Percentiles rank a stretch among this genome's conserved stretches.
Conservation (phyloP, 2,329 filamentous ascomycete genomes). For the Paraphoma sp. region DNA sequence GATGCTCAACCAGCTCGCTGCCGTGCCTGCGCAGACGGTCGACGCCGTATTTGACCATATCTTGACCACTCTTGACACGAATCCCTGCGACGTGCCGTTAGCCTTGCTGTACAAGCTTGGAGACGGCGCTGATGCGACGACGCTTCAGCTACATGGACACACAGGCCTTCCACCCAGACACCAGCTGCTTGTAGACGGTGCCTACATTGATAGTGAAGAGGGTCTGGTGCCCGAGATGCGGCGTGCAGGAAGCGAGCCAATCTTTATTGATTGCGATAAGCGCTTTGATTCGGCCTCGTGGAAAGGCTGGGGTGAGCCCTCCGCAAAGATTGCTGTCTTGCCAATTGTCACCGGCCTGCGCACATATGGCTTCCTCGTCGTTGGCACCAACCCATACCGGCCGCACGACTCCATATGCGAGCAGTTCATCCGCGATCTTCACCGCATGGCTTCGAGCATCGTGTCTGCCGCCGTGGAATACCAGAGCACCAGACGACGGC, state of each 20-base stretch:
- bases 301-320: conserved; percentile 34
- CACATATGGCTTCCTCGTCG: conserved; percentile 38
- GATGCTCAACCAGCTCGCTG: conserved; percentile 40
- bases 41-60: conserved; percentile 34
- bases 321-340: conserved; percentile 33
- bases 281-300: conserved; percentile 38
- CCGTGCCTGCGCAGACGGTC: conserved; percentile 27
- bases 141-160: conserved; percentile 31
- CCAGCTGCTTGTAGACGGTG: conserved; percentile 28
- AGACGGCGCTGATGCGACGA: conserved; percentile 9
- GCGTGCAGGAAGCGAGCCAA: conserved; percentile 26
- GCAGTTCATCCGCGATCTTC: conserved; percentile 42
- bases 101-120: conserved; percentile 39
- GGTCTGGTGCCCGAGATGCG: conserved; percentile 39
- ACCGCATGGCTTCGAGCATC: conserved; percentile 40
- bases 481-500: conserved; percentile 28
- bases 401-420: conserved; percentile 38
- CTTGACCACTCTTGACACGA: conserved; percentile 35
- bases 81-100: conserved; percentile 37
- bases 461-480: conserved; percentile 29
- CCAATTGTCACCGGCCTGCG: conserved; percentile 31
- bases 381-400: conserved; percentile 46
- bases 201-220: conserved; percentile 26
- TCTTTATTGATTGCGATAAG: conserved; percentile 36
- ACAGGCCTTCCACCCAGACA: conserved; percentile 38